phyloP scores from a whole-genome alignment of 208 protist species.

The Angomonas deanei region DNA sequence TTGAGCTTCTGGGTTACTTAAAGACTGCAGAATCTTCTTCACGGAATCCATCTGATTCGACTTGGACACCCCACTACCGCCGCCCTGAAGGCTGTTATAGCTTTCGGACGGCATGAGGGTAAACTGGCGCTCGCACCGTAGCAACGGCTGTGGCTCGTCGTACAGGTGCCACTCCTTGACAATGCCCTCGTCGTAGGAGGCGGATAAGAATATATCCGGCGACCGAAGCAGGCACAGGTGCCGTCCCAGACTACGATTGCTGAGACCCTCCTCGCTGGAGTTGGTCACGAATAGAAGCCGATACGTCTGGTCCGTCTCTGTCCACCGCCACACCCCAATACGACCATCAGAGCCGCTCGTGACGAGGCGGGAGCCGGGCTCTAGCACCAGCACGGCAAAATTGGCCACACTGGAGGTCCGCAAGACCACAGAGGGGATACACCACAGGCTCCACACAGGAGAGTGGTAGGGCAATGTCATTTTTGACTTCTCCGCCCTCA shows the following conservation, averaged over 20 bases:
- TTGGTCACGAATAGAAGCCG: constrained; percentile 24
- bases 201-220: constrained; percentile 67
- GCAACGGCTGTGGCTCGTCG: constrained; percentile 53
- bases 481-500: constrained; percentile 44
- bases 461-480: constrained; percentile 56
- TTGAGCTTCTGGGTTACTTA: background rate
- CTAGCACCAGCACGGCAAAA: constrained; percentile 51
- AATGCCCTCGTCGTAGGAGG: constrained; percentile 62
- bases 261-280: constrained; percentile 8
- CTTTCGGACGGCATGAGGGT: constrained; percentile 18
- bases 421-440: constrained; percentile 41
- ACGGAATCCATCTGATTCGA: background rate
- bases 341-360: constrained; percentile 53
- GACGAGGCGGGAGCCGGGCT: constrained; percentile 27
- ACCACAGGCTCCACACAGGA: constrained; percentile 59
- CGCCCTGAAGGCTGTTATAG: background rate
- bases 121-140: constrained; percentile 63
- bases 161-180: constrained; percentile 86
- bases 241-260: constrained; percentile 31
- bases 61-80: background rate
- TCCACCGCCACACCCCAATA: constrained; percentile 45
- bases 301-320: constrained; percentile 19
- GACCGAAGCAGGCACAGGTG: constrained; percentile 49
- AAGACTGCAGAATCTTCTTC: background rate
- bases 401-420: constrained; percentile 32